Conservation (phyloP, 2,329 filamentous ascomycete species). For the Paracoccidioides lutzii region DNA sequence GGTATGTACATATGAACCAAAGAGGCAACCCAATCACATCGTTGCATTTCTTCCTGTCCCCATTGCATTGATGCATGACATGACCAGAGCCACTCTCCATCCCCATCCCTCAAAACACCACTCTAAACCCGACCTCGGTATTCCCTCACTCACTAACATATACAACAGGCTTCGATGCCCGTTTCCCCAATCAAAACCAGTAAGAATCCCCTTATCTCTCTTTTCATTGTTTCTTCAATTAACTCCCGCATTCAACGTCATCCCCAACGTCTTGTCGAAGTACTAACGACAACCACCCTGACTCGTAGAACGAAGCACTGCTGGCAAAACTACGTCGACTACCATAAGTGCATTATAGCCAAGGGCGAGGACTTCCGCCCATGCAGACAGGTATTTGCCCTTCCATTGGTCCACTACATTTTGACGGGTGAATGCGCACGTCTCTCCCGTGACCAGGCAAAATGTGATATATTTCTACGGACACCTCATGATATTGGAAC, state of each 20-base stretch:
- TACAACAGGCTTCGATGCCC: conserved; percentile 80
- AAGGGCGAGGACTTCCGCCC: conserved; percentile 98
- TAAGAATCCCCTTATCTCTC: conserved; percentile 21
- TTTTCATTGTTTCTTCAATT: not conserved
- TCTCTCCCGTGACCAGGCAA: not conserved
- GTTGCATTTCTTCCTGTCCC: not conserved
- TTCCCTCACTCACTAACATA: conserved; percentile 17
- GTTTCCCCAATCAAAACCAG: conserved; percentile 91
- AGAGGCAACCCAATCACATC: not conserved
- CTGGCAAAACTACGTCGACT: conserved; percentile 99
- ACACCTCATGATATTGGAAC: conserved; percentile 9
- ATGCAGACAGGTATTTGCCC: conserved; percentile 70
- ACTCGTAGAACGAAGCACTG: conserved; percentile 76
- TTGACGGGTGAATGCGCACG: not conserved
- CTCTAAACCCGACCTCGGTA: not conserved
- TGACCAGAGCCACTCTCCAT: not conserved
- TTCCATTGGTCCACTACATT: not conserved
- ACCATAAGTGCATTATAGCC: conserved; percentile 98
- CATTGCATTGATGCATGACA: not conserved
- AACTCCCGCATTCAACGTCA: conserved; percentile 1
- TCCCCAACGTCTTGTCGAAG: not conserved
- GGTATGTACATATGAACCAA: conserved; percentile 28
- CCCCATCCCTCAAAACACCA: not conserved
- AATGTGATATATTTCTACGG: not conserved
- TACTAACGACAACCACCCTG: conserved; percentile 3